Conservation (phyloP, 116 monocot genomes). For the Dioscorea cayenensis region DNA sequence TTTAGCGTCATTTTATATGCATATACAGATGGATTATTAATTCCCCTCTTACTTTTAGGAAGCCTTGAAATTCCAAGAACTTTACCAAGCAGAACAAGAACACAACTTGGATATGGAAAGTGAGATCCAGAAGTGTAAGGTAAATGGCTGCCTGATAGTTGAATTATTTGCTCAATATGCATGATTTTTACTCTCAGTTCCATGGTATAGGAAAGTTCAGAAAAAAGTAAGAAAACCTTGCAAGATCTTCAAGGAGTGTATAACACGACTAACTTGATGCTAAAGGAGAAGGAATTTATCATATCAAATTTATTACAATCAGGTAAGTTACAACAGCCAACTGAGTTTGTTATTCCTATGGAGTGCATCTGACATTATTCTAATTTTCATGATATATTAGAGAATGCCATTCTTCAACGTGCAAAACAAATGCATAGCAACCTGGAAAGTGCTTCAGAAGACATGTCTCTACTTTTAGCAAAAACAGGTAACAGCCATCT, state of each 20-base stretch:
- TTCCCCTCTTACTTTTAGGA: slow-evolving; percentile 22
- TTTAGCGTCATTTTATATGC: neutral
- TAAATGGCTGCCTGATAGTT: slow-evolving; percentile 17
- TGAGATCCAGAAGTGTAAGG: slow-evolving; percentile 47
- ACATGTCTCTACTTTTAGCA: slow-evolving; percentile 17
- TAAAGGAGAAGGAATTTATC: slow-evolving; percentile 71
- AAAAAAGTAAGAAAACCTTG: slow-evolving; percentile 29
- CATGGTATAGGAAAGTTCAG: slow-evolving; percentile 36
- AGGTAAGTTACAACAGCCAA: slow-evolving; percentile 24
- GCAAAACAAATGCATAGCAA: slow-evolving; percentile 39
- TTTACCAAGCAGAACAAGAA: slow-evolving; percentile 61
- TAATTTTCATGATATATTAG: neutral
- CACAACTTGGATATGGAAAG: slow-evolving; percentile 35
- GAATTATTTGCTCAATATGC: neutral
- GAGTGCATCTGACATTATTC: neutral
- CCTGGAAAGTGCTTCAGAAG: slow-evolving; percentile 36
- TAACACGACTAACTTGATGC: slow-evolving; percentile 15
- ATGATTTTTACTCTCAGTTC: neutral
- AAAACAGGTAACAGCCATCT: slow-evolving; percentile 25
- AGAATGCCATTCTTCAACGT: slow-evolving; percentile 21
- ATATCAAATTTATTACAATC: slow-evolving; percentile 52
- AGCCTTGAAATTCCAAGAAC: slow-evolving; percentile 47
- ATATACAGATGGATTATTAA: slow-evolving; percentile 1
- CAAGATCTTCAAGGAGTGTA: slow-evolving; percentile 44
- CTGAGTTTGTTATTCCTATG: neutral